phyloP scores from a whole-genome alignment of 2,329 filamentous ascomycete genomes.

The Penicillium aurantiogriseum region DNA sequence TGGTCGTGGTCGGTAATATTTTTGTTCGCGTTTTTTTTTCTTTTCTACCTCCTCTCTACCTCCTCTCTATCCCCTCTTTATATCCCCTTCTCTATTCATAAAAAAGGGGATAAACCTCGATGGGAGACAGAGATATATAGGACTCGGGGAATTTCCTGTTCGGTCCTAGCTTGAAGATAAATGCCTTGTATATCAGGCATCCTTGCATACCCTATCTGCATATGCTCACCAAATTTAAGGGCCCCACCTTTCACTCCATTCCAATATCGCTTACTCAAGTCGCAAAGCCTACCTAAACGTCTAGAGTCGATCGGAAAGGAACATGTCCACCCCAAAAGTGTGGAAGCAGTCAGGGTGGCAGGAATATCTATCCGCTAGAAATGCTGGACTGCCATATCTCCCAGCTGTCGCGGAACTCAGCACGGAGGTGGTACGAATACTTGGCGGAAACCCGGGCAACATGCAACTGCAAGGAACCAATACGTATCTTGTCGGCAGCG shows the following conservation, averaged over 20 bases:
- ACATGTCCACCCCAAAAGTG: not conserved
- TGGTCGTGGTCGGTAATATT: no score
- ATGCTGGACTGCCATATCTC: conserved; percentile 33
- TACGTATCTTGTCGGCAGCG: conserved; percentile 40
- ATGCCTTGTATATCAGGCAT: not conserved
- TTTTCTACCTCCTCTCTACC: no score
- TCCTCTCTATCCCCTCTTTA: no score
- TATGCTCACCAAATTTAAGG: not conserved
- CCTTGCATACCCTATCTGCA: not conserved
- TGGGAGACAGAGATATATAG: not conserved
- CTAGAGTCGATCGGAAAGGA: not conserved
- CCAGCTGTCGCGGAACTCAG: conserved; percentile 40
- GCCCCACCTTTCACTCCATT: not conserved
- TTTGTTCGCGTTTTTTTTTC: no score
- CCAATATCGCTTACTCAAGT: not conserved
- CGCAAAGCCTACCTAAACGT: not conserved
- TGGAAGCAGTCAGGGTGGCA: conserved; percentile 6
- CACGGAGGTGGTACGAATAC: conserved; percentile 40
- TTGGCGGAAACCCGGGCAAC: conserved; percentile 46
- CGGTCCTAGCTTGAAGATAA: not conserved
- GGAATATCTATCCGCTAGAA: conserved; percentile 6
- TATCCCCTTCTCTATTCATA: no score
- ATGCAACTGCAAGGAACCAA: conserved; percentile 42
- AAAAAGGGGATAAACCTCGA: no score
- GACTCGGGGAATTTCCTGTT: not conserved